Evolutionary conservation across 345 rosid genomes (phyloP).

Genomic region (Viola odorata): DNA sequence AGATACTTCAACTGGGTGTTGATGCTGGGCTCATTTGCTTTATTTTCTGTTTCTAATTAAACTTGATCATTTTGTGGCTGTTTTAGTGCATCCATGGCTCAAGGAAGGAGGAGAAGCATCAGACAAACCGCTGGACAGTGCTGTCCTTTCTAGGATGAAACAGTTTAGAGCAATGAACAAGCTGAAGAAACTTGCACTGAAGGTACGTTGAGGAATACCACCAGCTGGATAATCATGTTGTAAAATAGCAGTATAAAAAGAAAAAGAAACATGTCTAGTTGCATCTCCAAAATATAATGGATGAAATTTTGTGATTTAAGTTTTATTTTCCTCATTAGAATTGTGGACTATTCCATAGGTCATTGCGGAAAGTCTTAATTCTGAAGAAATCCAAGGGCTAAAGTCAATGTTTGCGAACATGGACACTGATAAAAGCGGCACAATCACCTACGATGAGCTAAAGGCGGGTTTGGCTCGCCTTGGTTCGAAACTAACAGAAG

Average conservation of each 20-base stretch:
- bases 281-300: too few relatives aligned
- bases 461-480: conserved; percentile 36
- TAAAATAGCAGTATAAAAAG: too few relatives aligned
- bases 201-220: conserved; percentile 7
- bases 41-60: background rate
- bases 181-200: conserved; percentile 24
- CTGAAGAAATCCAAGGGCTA: conserved; percentile 38
- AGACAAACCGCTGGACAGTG: conserved; percentile 30
- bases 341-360: conserved; percentile 17
- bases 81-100: conserved; percentile 25
- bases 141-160: conserved; percentile 30
- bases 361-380: conserved; percentile 35
- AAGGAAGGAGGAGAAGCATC: conserved; percentile 30
- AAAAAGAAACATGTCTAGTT: too few relatives aligned
- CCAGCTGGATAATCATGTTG: too few relatives aligned
- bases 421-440: conserved; percentile 41
- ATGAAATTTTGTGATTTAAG: too few relatives aligned
- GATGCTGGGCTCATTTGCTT: background rate
- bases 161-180: conserved; percentile 31
- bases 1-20: too few relatives aligned
- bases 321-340: background rate
- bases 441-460: conserved; percentile 39
- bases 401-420: conserved; percentile 36
- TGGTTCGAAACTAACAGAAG: conserved; percentile 38
- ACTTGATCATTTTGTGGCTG: background rate